phyloP scores from a whole-genome alignment of 768 basidiomycete species.

The Podaxis rugospora region DNA sequence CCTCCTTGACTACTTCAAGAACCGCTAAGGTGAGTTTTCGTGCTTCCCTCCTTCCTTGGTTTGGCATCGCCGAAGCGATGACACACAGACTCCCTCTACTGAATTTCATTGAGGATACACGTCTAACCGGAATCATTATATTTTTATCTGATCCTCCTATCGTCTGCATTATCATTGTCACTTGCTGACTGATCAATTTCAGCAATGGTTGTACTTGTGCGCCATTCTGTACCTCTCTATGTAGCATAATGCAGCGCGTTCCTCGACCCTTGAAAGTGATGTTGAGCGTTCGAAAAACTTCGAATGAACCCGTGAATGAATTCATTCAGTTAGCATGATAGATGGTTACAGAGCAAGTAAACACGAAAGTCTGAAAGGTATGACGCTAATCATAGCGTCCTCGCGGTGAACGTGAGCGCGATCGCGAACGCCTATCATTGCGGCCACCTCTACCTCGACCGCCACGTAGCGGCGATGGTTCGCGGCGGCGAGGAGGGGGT shows the following conservation, averaged over 20 bases:
- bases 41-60: conserved; percentile 16
- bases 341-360: background rate
- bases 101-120: conserved; percentile 70
- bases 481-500: conserved; percentile 42
- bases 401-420: conserved; percentile 30
- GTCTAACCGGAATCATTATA: conserved; percentile 91
- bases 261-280: background rate
- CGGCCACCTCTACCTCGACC: conserved; percentile 33
- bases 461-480: conserved; percentile 43
- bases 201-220: conserved; percentile 5
- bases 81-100: conserved; percentile 92
- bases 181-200: conserved; percentile 11
- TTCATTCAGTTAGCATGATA: background rate
- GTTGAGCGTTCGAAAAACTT: background rate
- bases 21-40: conserved; percentile 55
- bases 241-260: conserved; percentile 8
- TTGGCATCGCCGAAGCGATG: conserved; percentile 44
- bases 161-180: background rate
- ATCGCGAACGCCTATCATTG: conserved; percentile 33
- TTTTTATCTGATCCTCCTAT: conserved; percentile 52
- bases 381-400: conserved; percentile 1
- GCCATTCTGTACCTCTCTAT: background rate
- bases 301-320: background rate
- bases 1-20: conserved; percentile 95
- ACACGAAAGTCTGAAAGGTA: background rate